Evolutionary conservation across 257 asterid genomes (phyloP).

Genomic region (Lantana camara): DNA sequence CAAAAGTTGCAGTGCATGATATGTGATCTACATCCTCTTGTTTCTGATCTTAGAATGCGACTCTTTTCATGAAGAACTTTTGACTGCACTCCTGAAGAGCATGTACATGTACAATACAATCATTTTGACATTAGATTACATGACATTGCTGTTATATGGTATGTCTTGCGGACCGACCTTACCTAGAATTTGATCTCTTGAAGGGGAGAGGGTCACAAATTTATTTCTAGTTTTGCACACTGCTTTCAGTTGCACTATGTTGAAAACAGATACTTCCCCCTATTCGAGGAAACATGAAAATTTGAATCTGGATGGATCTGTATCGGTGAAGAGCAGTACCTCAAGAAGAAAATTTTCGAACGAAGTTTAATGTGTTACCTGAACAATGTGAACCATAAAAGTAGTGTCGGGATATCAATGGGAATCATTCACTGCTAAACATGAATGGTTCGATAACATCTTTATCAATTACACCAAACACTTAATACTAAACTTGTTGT

Average conservation of each 20-base stretch:
- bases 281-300: too few species aligned
- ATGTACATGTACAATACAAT: constrained; percentile 7
- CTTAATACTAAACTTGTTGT: not conserved
- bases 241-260: not conserved
- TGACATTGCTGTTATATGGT: not conserved
- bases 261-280: not conserved
- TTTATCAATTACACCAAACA: not conserved
- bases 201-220: not conserved
- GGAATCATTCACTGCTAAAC: not conserved
- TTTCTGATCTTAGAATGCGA: constrained; percentile 8
- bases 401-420: not conserved
- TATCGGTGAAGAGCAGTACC: not conserved
- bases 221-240: not conserved
- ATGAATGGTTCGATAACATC: constrained; percentile 1
- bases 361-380: not conserved
- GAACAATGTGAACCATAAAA: not conserved
- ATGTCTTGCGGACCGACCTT: not conserved
- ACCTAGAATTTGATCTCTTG: constrained; percentile 6
- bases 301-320: not conserved
- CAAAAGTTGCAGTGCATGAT: not conserved
- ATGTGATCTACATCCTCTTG: not conserved
- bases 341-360: constrained; percentile 4
- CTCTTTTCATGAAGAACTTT: constrained; percentile 1
- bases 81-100: constrained; percentile 5
- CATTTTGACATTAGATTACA: constrained; percentile 2